Base-by-base conservation (phyloP, 345 rosid genomes). In the Aurinia saxatilis region DNA sequence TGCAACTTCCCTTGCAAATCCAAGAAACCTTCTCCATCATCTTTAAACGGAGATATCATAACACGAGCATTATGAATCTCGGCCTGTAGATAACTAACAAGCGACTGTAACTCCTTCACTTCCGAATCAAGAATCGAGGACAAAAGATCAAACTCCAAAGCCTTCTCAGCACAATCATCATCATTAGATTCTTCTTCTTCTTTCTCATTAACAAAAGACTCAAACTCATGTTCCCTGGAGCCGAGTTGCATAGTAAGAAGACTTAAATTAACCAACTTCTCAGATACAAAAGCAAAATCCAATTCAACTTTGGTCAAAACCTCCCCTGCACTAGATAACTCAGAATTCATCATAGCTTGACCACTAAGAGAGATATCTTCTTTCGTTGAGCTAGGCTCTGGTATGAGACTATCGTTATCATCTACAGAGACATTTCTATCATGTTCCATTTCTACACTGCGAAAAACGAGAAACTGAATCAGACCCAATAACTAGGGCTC, bases 191-290 rank as follows among this genome's bases (percentile, higher is more conserved):
- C 27, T 23, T 40, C 11, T 19, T 52, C 42, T 44, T 67, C 55
- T 58, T 73, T 61, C 10, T 50, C 72, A 15, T 74, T 57, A 49
- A 79, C 76, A 68, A 76, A 73, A 9, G 81, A 72, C 61, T 90
- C 99, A 37, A 93, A 76, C 34, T 90, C 95, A 56, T 61, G 64
- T 73, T 90, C 99, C 77, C 81, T 86, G 11, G 80, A 73, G 3
- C 81, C 91, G 53, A 86, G 79, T 55, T 74, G 82, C 99, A 90
- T 85, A 73, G 75, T 80, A 52, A 93, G 87, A 70, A 87, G 61
- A 54, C 68, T 79, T 13, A 93, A 69, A 77, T 93, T 90, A 51
- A 78, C 79, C 44, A 87, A 70, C 72, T 86, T 93, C 86, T 93
- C 95, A 0, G 90, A 79, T 73, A 79, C 57, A 61, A 87, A 77